A percentile compares a stretch with the other conserved stretches of the same genome.
Evolutionary conservation across 192 early-diverging fungal species (phyloP).

Genomic region (Coemansia interrupta): DNA sequence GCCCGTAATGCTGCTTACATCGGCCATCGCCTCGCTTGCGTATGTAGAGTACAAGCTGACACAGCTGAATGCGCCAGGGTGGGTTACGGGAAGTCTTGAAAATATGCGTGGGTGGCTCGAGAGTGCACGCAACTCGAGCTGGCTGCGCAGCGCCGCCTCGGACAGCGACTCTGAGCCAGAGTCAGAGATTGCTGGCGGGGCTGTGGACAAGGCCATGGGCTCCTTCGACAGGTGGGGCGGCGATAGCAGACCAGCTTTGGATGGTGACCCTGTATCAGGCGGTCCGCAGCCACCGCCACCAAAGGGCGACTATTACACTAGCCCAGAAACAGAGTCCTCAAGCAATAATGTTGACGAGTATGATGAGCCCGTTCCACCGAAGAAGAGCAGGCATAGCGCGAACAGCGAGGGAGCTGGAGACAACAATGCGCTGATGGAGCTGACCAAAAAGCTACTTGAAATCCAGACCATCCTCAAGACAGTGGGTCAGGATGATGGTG

Average conservation of each 20-base stretch:
- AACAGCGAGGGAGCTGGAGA: conserved; percentile 5
- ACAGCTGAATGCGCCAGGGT: conserved; percentile 44
- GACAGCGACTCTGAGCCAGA: conserved; percentile 1
- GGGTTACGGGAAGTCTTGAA: conserved; percentile 39
- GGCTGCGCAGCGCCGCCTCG: conserved; percentile 25
- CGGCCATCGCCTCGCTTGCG: conserved; percentile 43
- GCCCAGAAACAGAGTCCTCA: conserved; percentile 22
- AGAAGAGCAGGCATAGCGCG: background rate
- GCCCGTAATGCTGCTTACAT: conserved; percentile 44
- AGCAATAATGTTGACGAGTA: conserved; percentile 8
- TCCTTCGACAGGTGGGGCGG: conserved; percentile 20
- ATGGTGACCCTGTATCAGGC: background rate
- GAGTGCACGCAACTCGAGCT: conserved; percentile 26
- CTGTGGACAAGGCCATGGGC: conserved; percentile 32
- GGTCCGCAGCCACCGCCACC: conserved; percentile 24
- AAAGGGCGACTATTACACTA: conserved; percentile 48
- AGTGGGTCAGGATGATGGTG: conserved; percentile 52
- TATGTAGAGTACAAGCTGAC: conserved; percentile 52
- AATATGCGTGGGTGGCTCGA: conserved; percentile 48
- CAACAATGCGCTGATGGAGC: conserved; percentile 52
- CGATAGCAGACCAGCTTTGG: conserved; percentile 5
- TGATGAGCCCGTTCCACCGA: background rate
- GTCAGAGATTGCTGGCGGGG: background rate
- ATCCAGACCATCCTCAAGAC: conserved; percentile 89
- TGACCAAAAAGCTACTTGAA: conserved; percentile 94